Conservation (phyloP, 352 stramenopile species). For the Globisporangium solare region DNA sequence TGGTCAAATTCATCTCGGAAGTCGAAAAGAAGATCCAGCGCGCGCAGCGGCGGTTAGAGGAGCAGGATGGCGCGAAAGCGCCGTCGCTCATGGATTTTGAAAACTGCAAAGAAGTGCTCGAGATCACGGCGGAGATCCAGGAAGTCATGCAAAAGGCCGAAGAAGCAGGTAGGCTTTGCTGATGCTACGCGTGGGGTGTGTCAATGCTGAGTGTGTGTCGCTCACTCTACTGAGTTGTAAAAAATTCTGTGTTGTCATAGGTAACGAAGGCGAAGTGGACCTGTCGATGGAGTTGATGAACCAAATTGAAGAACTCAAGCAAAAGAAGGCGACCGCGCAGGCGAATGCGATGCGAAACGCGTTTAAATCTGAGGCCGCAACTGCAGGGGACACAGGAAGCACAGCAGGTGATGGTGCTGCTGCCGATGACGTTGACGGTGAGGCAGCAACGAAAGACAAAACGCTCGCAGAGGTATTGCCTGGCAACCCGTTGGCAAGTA, state of each 20-base stretch:
- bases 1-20: slow-evolving; percentile 58
- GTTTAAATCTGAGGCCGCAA: slow-evolving; percentile 21
- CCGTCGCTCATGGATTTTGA: slow-evolving; percentile 46
- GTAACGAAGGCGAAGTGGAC: slow-evolving; percentile 54
- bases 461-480: slow-evolving; percentile 6
- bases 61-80: slow-evolving; percentile 46
- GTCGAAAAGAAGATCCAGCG: slow-evolving; percentile 81
- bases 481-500: slow-evolving; percentile 17
- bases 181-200: too few relatives aligned
- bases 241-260: slow-evolving; percentile 8
- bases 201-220: too few relatives aligned
- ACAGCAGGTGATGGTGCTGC: background rate
- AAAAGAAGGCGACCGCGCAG: slow-evolving; percentile 41
- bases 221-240: too few relatives aligned
- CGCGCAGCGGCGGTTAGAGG: slow-evolving; percentile 62
- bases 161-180: slow-evolving; percentile 20
- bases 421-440: background rate
- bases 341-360: slow-evolving; percentile 37
- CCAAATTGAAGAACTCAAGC: slow-evolving; percentile 59
- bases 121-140: slow-evolving; percentile 74
- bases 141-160: slow-evolving; percentile 56
- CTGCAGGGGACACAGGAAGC: too few relatives aligned
- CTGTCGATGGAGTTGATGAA: slow-evolving; percentile 55
- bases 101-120: slow-evolving; percentile 56
- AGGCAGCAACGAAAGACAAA: slow-evolving; percentile 6